These are phyloP conservation scores for Radiomyces spectabilis DNA, from an alignment of 192 early-diverging fungal genomes.

Conservation along the genomic window DNA sequence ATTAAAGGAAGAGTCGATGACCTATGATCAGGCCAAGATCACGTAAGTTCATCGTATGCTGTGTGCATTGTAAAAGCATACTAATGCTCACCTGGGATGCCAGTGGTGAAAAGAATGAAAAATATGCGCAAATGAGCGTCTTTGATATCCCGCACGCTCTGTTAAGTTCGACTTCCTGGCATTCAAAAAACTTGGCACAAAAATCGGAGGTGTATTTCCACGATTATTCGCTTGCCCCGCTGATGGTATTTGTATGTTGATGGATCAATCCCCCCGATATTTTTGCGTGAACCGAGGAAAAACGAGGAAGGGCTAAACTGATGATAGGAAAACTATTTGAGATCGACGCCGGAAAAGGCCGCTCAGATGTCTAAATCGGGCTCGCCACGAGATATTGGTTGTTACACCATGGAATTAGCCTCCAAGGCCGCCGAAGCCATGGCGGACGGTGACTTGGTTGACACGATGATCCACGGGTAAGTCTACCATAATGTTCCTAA, in stretches of 20 bases:
- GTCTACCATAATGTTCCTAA: too few relatives aligned
- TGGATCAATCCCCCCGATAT: too few relatives aligned
- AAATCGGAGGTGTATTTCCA: conserved; percentile 88
- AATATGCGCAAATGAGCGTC: conserved; percentile 35
- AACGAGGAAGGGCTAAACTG: too few relatives aligned
- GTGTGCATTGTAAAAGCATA: too few relatives aligned
- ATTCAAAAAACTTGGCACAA: conserved; percentile 46
- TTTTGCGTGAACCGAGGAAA: too few relatives aligned
- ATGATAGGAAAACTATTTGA: conserved; percentile 33
- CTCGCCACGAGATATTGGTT: conserved; percentile 2
- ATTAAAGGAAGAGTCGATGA: conserved; percentile 54
- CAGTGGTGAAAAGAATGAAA: conserved; percentile 22
- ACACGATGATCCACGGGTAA: too few relatives aligned
- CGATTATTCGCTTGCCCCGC: conserved; percentile 80
- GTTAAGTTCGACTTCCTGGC: conserved; percentile 41
- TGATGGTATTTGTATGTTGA: conserved; percentile 87
- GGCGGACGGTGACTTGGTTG: conserved; percentile 75
- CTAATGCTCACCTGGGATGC: too few relatives aligned
- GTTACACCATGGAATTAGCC: conserved; percentile 51
- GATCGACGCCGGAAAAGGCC: conserved; percentile 10
- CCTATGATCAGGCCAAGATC: conserved; percentile 74
- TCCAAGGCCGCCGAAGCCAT: conserved; percentile 84
- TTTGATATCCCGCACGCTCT: conserved; percentile 76
- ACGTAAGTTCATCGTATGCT: too few relatives aligned
- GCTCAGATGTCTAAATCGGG: neutral